Conservation (phyloP, 768 basidiomycete genomes). For the Erythrobasidium yunnanense region DNA sequence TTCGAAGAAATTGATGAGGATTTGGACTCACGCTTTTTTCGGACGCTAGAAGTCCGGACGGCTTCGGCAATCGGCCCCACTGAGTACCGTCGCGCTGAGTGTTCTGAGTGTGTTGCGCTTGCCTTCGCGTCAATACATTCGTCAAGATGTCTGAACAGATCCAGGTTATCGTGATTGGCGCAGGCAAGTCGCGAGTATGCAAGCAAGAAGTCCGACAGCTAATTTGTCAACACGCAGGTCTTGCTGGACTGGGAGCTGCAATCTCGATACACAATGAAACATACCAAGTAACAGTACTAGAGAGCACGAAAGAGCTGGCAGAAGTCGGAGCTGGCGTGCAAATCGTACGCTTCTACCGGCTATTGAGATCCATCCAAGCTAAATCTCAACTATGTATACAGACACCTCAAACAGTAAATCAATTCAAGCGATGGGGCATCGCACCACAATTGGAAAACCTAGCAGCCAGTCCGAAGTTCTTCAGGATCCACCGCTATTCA, state of each 20-base stretch:
- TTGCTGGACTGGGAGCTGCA: constrained; percentile 19
- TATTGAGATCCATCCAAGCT: no score
- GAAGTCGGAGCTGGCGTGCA: constrained; percentile 20
- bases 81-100: no score
- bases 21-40: no score
- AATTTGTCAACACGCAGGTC: not conserved
- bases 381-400: no score
- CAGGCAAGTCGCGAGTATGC: not conserved
- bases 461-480: constrained; percentile 10
- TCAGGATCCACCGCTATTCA: constrained; percentile 25
- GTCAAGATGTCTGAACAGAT: no score
- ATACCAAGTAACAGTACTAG: constrained; percentile 20
- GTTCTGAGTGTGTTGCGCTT: no score
- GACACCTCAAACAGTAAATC: constrained; percentile 15
- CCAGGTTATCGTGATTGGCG: constrained; percentile 16
- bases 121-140: no score
- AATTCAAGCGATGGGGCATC: constrained; percentile 14
- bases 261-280: constrained; percentile 20
- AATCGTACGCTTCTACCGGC: not conserved
- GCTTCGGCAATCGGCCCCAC: no score
- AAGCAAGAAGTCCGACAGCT: not conserved
- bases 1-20: no score
- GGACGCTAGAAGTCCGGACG: no score
- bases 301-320: constrained; percentile 11
- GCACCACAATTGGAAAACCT: constrained; percentile 1